Conservation (phyloP, 1,284 basidiomycete genomes). For the Wolfiporia cocos region DNA sequence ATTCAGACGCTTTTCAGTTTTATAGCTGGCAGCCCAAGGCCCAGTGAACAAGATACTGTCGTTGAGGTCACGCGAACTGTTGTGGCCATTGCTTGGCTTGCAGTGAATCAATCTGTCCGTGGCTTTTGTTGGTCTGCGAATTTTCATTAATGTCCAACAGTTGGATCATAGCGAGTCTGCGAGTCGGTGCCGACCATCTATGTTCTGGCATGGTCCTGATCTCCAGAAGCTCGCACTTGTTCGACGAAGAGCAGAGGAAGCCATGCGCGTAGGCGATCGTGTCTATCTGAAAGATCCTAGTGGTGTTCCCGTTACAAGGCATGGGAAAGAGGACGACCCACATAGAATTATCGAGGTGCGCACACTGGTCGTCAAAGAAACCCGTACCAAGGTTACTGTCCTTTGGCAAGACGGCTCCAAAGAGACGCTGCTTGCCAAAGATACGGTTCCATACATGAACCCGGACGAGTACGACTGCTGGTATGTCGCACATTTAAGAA, state of each 20-base stretch:
- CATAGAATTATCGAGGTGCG: constrained; percentile 43
- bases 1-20: constrained; percentile 42
- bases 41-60: constrained; percentile 51
- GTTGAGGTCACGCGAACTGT: constrained; percentile 75
- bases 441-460: constrained; percentile 78
- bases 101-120: constrained; percentile 79
- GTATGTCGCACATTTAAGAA: constrained; percentile 33
- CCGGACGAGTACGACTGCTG: constrained; percentile 85
- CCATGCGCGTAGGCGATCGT: constrained; percentile 66
- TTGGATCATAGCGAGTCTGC: constrained; percentile 51
- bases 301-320: constrained; percentile 45
- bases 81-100: constrained; percentile 83
- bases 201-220: constrained; percentile 70
- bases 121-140: not conserved
- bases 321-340: constrained; percentile 44
- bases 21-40: constrained; percentile 37
- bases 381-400: constrained; percentile 63
- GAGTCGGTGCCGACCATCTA: constrained; percentile 57
- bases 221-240: constrained; percentile 64
- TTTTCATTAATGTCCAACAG: constrained; percentile 30
- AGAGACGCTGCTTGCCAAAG: constrained; percentile 53
- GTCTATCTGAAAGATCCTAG: constrained; percentile 45
- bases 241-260: constrained; percentile 52
- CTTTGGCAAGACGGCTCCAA: constrained; percentile 85
- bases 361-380: constrained; percentile 63